Base-by-base conservation (phyloP, 495 filamentous ascomycete genomes). In the Penicillium arizonense region DNA sequence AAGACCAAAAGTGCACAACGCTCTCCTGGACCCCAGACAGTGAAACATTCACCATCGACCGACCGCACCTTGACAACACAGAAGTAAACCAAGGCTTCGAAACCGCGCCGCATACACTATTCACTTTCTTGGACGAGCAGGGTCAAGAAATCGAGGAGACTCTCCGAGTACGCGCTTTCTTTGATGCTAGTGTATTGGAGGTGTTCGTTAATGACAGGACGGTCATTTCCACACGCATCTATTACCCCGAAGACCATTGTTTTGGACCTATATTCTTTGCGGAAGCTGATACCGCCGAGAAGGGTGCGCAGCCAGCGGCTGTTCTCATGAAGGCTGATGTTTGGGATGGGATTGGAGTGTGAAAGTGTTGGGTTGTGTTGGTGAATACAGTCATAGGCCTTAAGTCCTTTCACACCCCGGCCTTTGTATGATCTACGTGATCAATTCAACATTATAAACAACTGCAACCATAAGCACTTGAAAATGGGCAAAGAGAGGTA, bases 141-240 rank as follows among this genome's bases (percentile, higher is more conserved):
- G 61, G 56, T 9, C 47, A 53, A 9, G 58, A 67, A 26, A 26
- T 42, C 4, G 66, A 74, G 55, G 70, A 76, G 46, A 58, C 58
- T 0, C 61, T 76, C 0, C 61, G 48, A 7, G 60, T 76, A 33
- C 71, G 58, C 23, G 71, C 68, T 3, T 64, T 71, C 41, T 71
- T 69, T 36, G 71, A 76, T 32, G 52, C 23, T 18, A 72, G 66
- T 32, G 71, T 76, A 13, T 41, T 74, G 6, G 71, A 76, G 44
- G 65, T 76, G 3, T 74, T 76, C 20, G 64, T 73, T 1, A 76
- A 76, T 41, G 64, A 64, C 13, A 55, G 73, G 18, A 73, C 68
- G 4, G 68, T 59, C 23, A 68, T 76, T 13, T 64, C 69, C 0
- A 76, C 71, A 2, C 61, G 73, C 0, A 57, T 76, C 2, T 74